Evolutionary conservation across 208 protist genomes (phyloP).

Genomic region (Leishmania braziliensis): DNA sequence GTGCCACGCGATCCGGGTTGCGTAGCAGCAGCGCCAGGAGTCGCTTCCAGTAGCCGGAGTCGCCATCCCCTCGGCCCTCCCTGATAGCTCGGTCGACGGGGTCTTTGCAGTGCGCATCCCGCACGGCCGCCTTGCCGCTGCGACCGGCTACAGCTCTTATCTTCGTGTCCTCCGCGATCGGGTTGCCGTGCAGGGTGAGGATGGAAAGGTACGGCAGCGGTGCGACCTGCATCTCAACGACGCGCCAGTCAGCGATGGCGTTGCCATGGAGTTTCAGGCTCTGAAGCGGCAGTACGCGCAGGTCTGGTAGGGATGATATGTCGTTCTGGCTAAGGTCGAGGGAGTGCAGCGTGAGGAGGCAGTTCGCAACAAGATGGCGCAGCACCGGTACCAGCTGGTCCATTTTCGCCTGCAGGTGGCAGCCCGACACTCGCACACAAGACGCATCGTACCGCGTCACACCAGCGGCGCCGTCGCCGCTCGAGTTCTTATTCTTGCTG

Average conservation of each 20-base stretch:
- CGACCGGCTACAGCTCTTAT: not conserved
- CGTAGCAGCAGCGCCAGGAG: conserved; percentile 56
- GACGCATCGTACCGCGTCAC: conserved; percentile 57
- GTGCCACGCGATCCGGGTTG: conserved; percentile 48
- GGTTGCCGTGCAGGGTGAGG: conserved; percentile 86
- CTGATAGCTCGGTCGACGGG: not conserved
- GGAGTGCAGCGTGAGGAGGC: conserved; percentile 66
- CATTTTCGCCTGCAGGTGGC: conserved; percentile 51
- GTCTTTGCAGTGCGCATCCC: not conserved
- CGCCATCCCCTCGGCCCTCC: conserved; percentile 2
- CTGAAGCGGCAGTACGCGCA: conserved; percentile 69
- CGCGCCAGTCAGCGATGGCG: conserved; percentile 65
- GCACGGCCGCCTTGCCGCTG: not conserved
- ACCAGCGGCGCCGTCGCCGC: not conserved
- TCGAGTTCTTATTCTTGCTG: not conserved
- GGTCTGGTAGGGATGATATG: conserved; percentile 60
- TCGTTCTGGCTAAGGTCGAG: conserved; percentile 85
- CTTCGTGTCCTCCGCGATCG: conserved; percentile 57
- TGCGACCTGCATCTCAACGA: conserved; percentile 69
- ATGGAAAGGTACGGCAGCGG: conserved; percentile 57
- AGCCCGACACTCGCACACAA: conserved; percentile 70
- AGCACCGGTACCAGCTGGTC: conserved; percentile 70
- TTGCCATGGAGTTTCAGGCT: conserved; percentile 80
- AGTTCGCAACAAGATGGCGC: conserved; percentile 71
- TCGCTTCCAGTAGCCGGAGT: conserved; percentile 63